Percentiles rank a stretch among this genome's conserved stretches.
Evolutionary conservation across 78 protist species (phyloP).

Genomic region (Dictyostelium intermedium): DNA sequence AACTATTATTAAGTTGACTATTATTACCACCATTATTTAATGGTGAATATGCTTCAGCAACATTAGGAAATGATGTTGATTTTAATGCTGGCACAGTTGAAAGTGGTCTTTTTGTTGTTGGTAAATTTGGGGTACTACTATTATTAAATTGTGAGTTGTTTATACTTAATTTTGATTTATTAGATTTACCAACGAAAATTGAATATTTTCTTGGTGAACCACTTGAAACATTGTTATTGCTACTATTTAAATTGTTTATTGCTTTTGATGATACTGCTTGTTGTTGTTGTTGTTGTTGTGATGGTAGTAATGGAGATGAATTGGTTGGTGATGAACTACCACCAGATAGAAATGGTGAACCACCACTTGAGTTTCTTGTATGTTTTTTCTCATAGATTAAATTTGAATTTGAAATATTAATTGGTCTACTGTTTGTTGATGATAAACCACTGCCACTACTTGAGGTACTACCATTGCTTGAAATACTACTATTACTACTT

Average conservation of each 20-base stretch:
- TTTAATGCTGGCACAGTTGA: background rate
- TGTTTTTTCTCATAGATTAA: constrained; percentile 6
- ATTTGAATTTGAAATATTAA: background rate
- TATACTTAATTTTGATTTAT: background rate
- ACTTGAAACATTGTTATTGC: background rate
- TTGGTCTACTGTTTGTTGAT: background rate
- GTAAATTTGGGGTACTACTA: constrained; percentile 1
- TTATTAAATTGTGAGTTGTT: background rate
- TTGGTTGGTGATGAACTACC: background rate
- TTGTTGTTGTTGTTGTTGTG: background rate
- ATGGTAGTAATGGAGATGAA: constrained; percentile 14
- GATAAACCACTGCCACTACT: background rate
- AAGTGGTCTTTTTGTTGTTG: background rate
- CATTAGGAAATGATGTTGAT: constrained; percentile 8
- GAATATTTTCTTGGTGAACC: constrained; percentile 32
- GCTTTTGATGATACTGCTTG: background rate
- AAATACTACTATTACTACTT: background rate
- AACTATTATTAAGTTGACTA: background rate
- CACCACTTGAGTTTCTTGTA: constrained; percentile 14
- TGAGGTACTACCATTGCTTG: background rate
- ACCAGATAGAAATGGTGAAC: background rate
- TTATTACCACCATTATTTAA: background rate
- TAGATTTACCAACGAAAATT: constrained; percentile 7
- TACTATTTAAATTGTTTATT: background rate
- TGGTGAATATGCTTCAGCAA: background rate